A percentile compares a stretch with the other conserved stretches of the same genome.
These are phyloP conservation scores for Psilocybe mexicana DNA, from an alignment of 1,284 basidiomycete species.

Conservation along the genomic window DNA sequence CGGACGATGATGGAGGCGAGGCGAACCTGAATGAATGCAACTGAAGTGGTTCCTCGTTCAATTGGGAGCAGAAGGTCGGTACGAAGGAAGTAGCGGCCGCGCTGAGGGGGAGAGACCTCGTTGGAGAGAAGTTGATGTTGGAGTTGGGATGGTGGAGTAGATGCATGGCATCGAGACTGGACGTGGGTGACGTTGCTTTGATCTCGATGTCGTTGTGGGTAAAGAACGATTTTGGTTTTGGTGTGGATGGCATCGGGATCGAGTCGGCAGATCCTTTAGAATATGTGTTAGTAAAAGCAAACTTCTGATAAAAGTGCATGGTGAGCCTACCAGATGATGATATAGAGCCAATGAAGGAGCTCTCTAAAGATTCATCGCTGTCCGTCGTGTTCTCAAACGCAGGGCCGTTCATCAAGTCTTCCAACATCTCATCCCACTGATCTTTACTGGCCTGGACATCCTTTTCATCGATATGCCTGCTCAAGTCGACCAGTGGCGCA, in stretches of 20 bases:
- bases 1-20: too few species aligned
- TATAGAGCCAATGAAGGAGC: slow-evolving; percentile 25
- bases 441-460: slow-evolving; percentile 28
- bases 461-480: slow-evolving; percentile 27
- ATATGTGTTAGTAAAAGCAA: slow-evolving; percentile 29
- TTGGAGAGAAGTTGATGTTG: slow-evolving; percentile 28
- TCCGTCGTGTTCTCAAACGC: slow-evolving; percentile 23
- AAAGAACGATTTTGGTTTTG: slow-evolving; percentile 30
- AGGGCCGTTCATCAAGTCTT: slow-evolving; percentile 31
- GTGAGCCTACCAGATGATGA: slow-evolving; percentile 30
- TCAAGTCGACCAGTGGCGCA: slow-evolving; percentile 7
- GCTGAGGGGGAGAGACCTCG: slow-evolving; percentile 36
- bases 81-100: slow-evolving; percentile 44
- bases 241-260: slow-evolving; percentile 38
- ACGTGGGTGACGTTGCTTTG: slow-evolving; percentile 31
- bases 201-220: slow-evolving; percentile 28
- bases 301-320: slow-evolving; percentile 14
- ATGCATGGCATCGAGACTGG: slow-evolving; percentile 19
- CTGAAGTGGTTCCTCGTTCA: slow-evolving; percentile 23
- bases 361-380: slow-evolving; percentile 24
- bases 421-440: slow-evolving; percentile 33
- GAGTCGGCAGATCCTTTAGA: slow-evolving; percentile 36
- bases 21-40: slow-evolving; percentile 14
- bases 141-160: neutral
- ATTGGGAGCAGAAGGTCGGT: slow-evolving; percentile 31